phyloP scores from a whole-genome alignment of 495 filamentous ascomycete species.

The Xylaria telfairii region DNA sequence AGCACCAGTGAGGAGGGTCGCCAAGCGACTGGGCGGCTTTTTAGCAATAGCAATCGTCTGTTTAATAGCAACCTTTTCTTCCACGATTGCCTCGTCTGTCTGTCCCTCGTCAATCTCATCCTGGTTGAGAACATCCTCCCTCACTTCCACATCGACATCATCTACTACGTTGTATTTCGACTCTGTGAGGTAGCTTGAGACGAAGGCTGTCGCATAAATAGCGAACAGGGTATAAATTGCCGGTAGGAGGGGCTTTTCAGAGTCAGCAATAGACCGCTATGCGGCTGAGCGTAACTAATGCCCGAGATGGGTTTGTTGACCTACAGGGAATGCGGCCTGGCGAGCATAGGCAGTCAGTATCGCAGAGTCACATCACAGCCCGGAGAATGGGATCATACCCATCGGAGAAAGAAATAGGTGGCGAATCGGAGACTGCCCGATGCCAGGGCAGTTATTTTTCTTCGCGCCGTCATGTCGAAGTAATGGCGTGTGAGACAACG shows the following conservation, averaged over 20 bases:
- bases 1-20: conserved; percentile 75
- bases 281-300: neutral
- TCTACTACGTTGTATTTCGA: conserved; percentile 66
- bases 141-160: conserved; percentile 64
- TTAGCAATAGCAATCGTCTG: conserved; percentile 55
- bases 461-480: conserved; percentile 18
- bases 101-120: conserved; percentile 36
- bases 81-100: conserved; percentile 43
- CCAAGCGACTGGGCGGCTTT: conserved; percentile 52
- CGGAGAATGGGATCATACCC: conserved; percentile 62
- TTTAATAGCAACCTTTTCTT: conserved; percentile 55
- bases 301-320: conserved; percentile 26
- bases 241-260: conserved; percentile 61
- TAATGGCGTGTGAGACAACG: neutral
- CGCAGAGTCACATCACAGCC: neutral
- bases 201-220: conserved; percentile 74
- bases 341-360: conserved; percentile 3
- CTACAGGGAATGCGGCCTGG: conserved; percentile 42
- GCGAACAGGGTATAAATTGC: conserved; percentile 72
- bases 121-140: conserved; percentile 53
- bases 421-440: conserved; percentile 66
- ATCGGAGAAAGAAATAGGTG: conserved; percentile 82
- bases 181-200: conserved; percentile 62
- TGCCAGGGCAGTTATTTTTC: conserved; percentile 40
- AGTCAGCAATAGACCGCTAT: conserved; percentile 24